A percentile compares a stretch with the other conserved stretches of the same genome.
Conservation (phyloP, 2,329 filamentous ascomycete genomes). For the Claviceps sp. region DNA sequence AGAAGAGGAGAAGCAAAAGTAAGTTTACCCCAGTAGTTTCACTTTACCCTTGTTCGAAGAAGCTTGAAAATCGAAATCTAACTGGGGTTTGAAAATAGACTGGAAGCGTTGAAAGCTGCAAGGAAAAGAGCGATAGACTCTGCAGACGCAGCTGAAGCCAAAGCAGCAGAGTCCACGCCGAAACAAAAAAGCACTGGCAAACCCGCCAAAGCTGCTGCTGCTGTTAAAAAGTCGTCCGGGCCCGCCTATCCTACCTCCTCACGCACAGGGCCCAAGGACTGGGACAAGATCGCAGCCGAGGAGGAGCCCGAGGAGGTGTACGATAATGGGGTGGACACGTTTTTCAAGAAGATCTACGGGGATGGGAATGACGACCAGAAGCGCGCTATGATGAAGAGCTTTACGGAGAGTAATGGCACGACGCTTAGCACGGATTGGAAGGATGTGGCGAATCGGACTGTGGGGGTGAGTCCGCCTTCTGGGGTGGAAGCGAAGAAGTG, state of each 20-base stretch:
- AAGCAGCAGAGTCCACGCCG: not conserved
- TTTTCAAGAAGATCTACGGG: conserved; percentile 86
- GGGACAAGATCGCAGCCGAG: conserved; percentile 59
- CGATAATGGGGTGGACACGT: conserved; percentile 54
- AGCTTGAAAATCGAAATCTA: not conserved
- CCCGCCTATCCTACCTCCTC: conserved; percentile 80
- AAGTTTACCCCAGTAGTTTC: not conserved
- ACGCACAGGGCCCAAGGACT: conserved; percentile 70
- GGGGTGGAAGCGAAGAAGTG: conserved; percentile 68
- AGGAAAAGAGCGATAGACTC: not conserved
- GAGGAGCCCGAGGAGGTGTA: conserved; percentile 38
- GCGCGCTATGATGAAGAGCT: conserved; percentile 97
- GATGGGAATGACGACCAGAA: conserved; percentile 64
- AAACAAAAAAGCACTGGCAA: not conserved
- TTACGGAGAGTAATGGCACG: conserved; percentile 85
- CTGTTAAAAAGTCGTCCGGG: conserved; percentile 4
- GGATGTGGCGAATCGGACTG: conserved; percentile 59
- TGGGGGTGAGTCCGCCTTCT: conserved; percentile 62
- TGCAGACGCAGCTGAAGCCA: not conserved
- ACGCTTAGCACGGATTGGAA: conserved; percentile 84
- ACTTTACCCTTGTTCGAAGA: not conserved
- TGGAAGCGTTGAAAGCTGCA: not conserved
- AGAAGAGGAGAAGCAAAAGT: not conserved
- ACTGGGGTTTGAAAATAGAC: not conserved
- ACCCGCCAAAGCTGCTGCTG: not conserved